Percentiles rank a stretch among this genome's conserved stretches.
phyloP scores from a whole-genome alignment of 129 eudicot genomes.

The Cynara cardunculus region DNA sequence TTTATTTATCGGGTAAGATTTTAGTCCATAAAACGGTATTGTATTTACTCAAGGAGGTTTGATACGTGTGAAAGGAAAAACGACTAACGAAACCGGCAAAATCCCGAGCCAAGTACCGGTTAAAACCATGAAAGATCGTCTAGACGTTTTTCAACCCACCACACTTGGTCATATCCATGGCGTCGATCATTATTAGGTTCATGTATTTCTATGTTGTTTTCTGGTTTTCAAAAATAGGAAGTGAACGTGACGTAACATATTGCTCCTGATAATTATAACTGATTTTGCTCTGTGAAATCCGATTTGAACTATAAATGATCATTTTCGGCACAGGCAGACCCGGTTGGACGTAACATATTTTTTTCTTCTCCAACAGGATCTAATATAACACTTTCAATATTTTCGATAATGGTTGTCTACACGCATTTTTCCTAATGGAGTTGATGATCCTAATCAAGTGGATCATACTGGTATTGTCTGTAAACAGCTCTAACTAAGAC shows the following conservation, averaged over 20 bases:
- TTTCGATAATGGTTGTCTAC: too few species aligned
- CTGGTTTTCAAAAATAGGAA: background rate
- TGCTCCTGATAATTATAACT: background rate
- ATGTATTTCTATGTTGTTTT: background rate
- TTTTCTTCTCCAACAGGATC: too few species aligned
- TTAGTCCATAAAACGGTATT: too few species aligned
- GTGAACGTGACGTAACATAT: too few species aligned
- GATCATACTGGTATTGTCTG: too few species aligned
- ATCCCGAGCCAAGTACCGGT: background rate
- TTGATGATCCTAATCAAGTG: too few species aligned
- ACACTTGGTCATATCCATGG: constrained; percentile 62
- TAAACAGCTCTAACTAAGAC: background rate
- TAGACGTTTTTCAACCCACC: constrained; percentile 50
- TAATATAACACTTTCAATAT: too few species aligned
- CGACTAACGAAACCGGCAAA: background rate
- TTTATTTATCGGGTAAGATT: too few species aligned
- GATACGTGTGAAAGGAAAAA: background rate
- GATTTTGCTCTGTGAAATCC: background rate
- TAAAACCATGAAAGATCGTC: constrained; percentile 6
- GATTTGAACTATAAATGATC: too few species aligned
- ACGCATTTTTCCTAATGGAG: too few species aligned
- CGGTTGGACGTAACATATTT: too few species aligned
- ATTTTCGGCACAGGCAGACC: too few species aligned
- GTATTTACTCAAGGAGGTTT: constrained; percentile 1
- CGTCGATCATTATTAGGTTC: constrained; percentile 36